Evolutionary conservation across 257 asterid genomes (phyloP), one percentile per base, ranked within the genome.

Genomic region (Misopates orontium): DNA sequence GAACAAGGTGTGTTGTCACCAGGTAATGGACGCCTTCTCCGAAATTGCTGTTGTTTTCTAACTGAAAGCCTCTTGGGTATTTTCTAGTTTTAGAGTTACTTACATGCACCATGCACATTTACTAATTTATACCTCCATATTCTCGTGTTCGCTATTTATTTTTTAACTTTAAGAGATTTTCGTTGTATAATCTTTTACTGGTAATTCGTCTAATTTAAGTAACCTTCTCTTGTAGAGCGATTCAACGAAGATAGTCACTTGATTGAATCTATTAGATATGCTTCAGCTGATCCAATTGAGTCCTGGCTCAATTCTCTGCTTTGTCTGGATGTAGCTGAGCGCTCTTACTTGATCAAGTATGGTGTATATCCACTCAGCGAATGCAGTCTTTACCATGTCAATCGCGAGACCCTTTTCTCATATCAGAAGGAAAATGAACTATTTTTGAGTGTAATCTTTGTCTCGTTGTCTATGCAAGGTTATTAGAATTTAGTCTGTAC

Each of bases 201-300:
- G 68, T 23, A 45, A 31, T 23, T 58, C 41, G 32, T 73, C 61
- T 73, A 18, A 50, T 67, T 39, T 61, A 19, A 51, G 15, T 58
- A 53, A 49, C 60, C 52, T 72, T n/a, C n/a, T 64, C 60, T 65
- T 85, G 80, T 67, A 91, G 98, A 97, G 24, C 85, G 89, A 60
- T 90, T 93, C 83, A 90, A 86, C n/a, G 66, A 90, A 88, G 90
- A 86, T 93, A 47, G 97, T n/a, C n/a, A 90, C 47, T 71, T 93
- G 71, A 83, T 74, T 61, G 97, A 93, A 82, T 87, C 99, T n/a
- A 93, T 93, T 79, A 86, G 99, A 90, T 93, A 93, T 72, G 96
- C 97, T 55, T 80, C 96, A 62, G 90, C 96, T 41, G 99, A 93
- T 84, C 92, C 87, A 62, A 82, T 93, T 56, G 99, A 93, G 74